phyloP scores from a whole-genome alignment of 2,329 filamentous ascomycete genomes.

The Penicillium sp. region DNA sequence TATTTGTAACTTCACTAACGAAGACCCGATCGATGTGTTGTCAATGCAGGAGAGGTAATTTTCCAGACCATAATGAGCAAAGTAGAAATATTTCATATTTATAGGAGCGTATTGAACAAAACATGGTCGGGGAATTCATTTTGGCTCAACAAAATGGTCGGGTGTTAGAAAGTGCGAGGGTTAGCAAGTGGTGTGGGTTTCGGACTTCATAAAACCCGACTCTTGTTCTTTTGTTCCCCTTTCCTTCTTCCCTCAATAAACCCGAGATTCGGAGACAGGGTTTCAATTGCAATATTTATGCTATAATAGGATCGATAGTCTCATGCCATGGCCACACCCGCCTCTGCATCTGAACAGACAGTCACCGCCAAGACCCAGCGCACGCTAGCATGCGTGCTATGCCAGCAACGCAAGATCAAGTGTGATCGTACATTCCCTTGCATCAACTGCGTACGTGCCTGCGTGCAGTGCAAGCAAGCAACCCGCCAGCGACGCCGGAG shows the following conservation, averaged over 20 bases:
- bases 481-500: neutral
- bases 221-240: neutral
- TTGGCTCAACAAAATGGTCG: neutral
- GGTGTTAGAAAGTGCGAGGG: neutral
- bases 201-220: neutral
- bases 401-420: neutral
- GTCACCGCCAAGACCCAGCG: neutral
- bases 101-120: neutral
- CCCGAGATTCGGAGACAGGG: neutral
- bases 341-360: neutral
- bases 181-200: neutral
- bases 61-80: too few species aligned
- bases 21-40: neutral
- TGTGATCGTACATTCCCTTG: neutral
- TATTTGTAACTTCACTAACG: neutral
- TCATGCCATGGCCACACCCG: neutral
- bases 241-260: neutral
- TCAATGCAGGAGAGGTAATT: neutral
- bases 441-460: neutral
- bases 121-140: neutral
- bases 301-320: neutral
- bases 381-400: neutral
- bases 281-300: neutral
- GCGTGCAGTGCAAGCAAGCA: neutral
- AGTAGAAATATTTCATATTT: neutral